Conservation (phyloP, 1,139 yeast species). For the Lodderomyces pseudojiufengensis region DNA sequence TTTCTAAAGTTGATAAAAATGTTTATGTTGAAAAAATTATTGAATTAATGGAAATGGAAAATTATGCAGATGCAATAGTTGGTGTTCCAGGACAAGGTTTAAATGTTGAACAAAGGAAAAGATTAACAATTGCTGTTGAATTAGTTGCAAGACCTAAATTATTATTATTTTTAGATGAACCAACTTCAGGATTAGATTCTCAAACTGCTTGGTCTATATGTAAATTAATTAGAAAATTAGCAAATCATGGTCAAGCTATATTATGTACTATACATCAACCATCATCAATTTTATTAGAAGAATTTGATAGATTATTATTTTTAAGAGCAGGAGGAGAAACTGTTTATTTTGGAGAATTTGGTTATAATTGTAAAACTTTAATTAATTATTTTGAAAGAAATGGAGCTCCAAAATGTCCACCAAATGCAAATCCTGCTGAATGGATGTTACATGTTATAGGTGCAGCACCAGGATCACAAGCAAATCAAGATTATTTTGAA, state of each 20-base stretch:
- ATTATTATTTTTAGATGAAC: slow-evolving; percentile 35
- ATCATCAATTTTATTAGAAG: slow-evolving; percentile 35
- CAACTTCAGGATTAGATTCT: slow-evolving; percentile 40
- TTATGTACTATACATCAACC: slow-evolving; percentile 45
- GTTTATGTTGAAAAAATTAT: slow-evolving; percentile 35
- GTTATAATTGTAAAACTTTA: slow-evolving; percentile 47
- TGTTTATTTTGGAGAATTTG: slow-evolving; percentile 66
- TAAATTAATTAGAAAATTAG: slow-evolving; percentile 39
- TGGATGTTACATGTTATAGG: slow-evolving; percentile 56
- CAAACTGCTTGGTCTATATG: slow-evolving; percentile 46
- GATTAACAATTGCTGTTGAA: slow-evolving; percentile 38
- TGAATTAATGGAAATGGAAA: slow-evolving; percentile 24
- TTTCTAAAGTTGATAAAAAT: slow-evolving; percentile 29
- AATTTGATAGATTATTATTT: slow-evolving; percentile 34
- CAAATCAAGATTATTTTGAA: slow-evolving; percentile 31
- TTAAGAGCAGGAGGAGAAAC: slow-evolving; percentile 51
- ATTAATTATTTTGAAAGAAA: slow-evolving; percentile 54
- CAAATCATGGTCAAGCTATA: slow-evolving; percentile 42
- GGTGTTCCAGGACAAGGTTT: slow-evolving; percentile 42
- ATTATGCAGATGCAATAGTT: slow-evolving; percentile 36
- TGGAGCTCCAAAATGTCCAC: slow-evolving; percentile 43
- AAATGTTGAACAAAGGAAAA: slow-evolving; percentile 37
- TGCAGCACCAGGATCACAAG: slow-evolving; percentile 35
- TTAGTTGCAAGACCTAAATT: slow-evolving; percentile 39
- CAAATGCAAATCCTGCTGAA: slow-evolving; percentile 51